Conservation (phyloP, 176 grass and related monocot genomes). For the Raddia distichophylla region DNA sequence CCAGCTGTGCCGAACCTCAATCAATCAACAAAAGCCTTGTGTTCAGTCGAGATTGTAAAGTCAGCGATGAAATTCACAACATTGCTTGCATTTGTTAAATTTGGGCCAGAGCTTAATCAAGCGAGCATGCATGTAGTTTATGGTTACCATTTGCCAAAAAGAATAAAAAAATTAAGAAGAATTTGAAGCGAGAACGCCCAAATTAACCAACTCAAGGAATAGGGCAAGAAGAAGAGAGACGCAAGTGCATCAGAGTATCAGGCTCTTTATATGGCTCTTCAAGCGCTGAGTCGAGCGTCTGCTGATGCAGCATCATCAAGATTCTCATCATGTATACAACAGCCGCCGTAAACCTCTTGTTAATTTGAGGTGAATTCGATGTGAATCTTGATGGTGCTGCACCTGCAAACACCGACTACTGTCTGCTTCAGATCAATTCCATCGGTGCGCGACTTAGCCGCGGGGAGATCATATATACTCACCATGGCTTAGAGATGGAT, state of each 20-base stretch:
- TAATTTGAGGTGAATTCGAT: slow-evolving; percentile 42
- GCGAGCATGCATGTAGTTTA: not conserved
- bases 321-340: slow-evolving; percentile 64
- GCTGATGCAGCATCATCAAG: slow-evolving; percentile 99
- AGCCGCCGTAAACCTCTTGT: not conserved
- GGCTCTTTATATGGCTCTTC: not conserved
- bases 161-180: not conserved
- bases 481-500: not conserved
- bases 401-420: slow-evolving; percentile 75
- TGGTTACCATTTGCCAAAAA: not conserved
- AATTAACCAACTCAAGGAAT: not conserved
- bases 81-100: not conserved
- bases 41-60: not conserved
- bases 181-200: not conserved
- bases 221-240: not conserved
- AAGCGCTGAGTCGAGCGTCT: slow-evolving; percentile 48
- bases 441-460: not conserved
- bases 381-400: slow-evolving; percentile 98
- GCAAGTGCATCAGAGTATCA: not conserved
- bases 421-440: not conserved
- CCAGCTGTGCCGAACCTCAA: not conserved
- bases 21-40: not conserved
- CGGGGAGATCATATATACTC: not conserved
- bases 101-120: not conserved
- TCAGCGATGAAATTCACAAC: not conserved